phyloP scores from a whole-genome alignment of 1,284 basidiomycete genomes.

The Microstroma glucosiphilum region DNA sequence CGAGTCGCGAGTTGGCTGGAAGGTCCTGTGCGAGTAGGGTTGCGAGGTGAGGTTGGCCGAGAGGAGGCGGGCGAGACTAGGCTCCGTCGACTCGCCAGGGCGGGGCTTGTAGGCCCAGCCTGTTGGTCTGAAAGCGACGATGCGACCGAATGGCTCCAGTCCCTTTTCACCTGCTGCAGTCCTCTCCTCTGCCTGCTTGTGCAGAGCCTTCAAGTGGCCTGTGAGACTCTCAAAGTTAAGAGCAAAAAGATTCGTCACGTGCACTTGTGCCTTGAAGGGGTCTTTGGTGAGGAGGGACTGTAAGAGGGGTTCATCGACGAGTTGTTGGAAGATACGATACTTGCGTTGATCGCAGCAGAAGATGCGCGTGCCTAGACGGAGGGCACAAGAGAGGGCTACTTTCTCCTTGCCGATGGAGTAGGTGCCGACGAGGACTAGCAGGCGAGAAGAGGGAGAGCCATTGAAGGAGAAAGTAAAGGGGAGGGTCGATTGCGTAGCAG shows the following conservation, averaged over 20 bases:
- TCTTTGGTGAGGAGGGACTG: constrained; percentile 70
- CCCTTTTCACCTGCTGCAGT: constrained; percentile 46
- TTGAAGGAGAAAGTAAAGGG: not conserved
- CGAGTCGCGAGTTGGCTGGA: constrained; percentile 59
- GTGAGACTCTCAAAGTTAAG: constrained; percentile 73
- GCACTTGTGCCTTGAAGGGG: constrained; percentile 70
- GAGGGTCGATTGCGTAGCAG: not conserved
- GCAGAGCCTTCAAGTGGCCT: constrained; percentile 60
- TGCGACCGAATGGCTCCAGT: constrained; percentile 64
- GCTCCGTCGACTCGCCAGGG: constrained; percentile 60
- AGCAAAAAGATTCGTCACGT: constrained; percentile 72
- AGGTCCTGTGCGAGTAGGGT: not conserved
- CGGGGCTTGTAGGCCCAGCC: constrained; percentile 82
- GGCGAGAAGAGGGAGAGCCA: constrained; percentile 18
- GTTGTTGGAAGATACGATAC: constrained; percentile 38
- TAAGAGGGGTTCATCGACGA: constrained; percentile 60
- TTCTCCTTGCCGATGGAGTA: constrained; percentile 97
- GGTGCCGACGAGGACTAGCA: constrained; percentile 82
- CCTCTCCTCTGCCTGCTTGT: constrained; percentile 53
- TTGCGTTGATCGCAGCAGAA: constrained; percentile 68
- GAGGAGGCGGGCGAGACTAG: not conserved
- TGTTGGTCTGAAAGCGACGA: constrained; percentile 81
- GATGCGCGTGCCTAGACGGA: constrained; percentile 72
- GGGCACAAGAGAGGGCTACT: constrained; percentile 87
- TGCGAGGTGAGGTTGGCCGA: not conserved